These are phyloP conservation scores for Cryptosporidium baileyi DNA, from an alignment of 169 alveolate genomes.

Conservation along the genomic window DNA sequence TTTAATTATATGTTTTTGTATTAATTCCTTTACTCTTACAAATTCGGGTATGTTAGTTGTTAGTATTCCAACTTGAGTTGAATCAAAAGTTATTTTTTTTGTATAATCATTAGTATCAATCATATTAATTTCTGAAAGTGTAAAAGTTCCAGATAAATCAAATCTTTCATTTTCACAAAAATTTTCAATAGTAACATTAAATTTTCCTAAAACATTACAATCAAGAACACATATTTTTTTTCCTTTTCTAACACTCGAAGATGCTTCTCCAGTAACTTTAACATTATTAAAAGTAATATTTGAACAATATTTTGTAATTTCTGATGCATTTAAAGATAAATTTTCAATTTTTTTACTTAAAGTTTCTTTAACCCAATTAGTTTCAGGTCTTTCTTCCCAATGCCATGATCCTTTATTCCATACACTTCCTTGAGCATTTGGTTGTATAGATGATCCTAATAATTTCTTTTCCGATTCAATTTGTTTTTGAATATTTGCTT, in stretches of 20 bases:
- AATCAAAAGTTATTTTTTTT: constrained; percentile 25
- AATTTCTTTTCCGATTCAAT: background rate
- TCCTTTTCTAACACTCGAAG: constrained; percentile 75
- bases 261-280: constrained; percentile 74
- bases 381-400: constrained; percentile 77
- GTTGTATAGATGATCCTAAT: background rate
- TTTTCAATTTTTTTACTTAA: constrained; percentile 66
- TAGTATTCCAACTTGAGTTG: constrained; percentile 18
- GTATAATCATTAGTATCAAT: constrained; percentile 46
- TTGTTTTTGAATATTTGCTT: background rate
- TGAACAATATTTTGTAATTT: background rate
- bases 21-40: background rate
- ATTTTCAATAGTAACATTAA: background rate
- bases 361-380: constrained; percentile 74
- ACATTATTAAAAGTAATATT: constrained; percentile 55
- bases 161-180: background rate
- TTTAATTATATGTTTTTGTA: constrained; percentile 9
- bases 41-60: background rate
- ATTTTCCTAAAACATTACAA: constrained; percentile 7
- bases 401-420: constrained; percentile 76
- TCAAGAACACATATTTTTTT: constrained; percentile 72
- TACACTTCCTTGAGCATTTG: constrained; percentile 70
- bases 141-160: background rate
- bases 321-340: background rate
- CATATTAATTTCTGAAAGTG: constrained; percentile 33